A percentile compares a stretch with the other conserved stretches of the same genome.
Conservation (phyloP, 352 stramenopile species). For the Plasmopara viticola region DNA sequence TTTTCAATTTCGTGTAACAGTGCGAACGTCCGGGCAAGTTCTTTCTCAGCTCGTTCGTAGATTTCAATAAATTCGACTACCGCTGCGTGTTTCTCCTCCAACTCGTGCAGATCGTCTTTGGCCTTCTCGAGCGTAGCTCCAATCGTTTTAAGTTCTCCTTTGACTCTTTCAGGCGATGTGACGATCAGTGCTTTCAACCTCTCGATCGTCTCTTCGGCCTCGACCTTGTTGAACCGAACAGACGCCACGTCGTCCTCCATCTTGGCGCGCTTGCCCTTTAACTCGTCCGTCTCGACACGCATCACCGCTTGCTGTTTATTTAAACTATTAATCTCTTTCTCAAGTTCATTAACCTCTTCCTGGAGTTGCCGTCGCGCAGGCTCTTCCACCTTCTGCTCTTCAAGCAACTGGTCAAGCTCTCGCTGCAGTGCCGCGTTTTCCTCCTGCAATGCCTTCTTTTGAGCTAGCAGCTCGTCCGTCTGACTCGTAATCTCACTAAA, state of each 20-base stretch:
- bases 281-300: constrained; percentile 67
- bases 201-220: constrained; percentile 78
- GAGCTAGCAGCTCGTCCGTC: constrained; percentile 49
- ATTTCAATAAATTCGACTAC: constrained; percentile 58
- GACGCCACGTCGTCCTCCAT: constrained; percentile 76
- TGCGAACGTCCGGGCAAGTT: constrained; percentile 52
- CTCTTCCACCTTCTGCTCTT: constrained; percentile 46
- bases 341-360: constrained; percentile 74
- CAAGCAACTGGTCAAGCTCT: constrained; percentile 53
- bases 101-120: constrained; percentile 56
- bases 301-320: constrained; percentile 88
- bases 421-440: constrained; percentile 54
- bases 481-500: constrained; percentile 81
- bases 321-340: constrained; percentile 85
- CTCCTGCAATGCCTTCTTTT: constrained; percentile 46
- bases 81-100: constrained; percentile 55
- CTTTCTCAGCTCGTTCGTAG: constrained; percentile 62
- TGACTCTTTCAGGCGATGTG: constrained; percentile 84
- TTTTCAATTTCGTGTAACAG: constrained; percentile 58
- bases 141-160: constrained; percentile 56
- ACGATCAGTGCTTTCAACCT: constrained; percentile 82
- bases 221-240: constrained; percentile 72
- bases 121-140: constrained; percentile 57
- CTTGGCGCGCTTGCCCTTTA: constrained; percentile 74
- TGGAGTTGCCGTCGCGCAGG: constrained; percentile 61